Evolutionary conservation across 768 basidiomycete species (phyloP).

Genomic region (Rubroboletus satanas): DNA sequence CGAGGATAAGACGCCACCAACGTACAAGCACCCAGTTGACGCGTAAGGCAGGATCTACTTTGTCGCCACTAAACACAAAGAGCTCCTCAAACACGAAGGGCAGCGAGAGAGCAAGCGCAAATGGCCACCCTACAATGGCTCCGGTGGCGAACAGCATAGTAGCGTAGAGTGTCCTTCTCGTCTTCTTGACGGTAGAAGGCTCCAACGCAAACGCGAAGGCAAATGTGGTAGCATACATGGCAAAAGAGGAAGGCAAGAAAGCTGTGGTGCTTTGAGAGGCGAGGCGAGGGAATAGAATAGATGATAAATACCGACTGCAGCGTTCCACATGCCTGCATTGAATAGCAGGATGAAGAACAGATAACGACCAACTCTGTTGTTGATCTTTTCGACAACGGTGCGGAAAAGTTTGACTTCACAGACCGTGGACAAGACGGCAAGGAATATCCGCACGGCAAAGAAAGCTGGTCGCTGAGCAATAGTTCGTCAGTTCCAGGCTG

Average conservation of each 20-base stretch:
- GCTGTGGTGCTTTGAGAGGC: conserved; percentile 44
- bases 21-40: conserved; percentile 58
- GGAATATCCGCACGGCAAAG: conserved; percentile 79
- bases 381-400: conserved; percentile 74
- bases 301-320: conserved; percentile 60
- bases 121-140: conserved; percentile 95
- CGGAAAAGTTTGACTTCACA: conserved; percentile 84
- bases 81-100: conserved; percentile 92
- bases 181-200: conserved; percentile 51
- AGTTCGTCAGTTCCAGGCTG: conserved; percentile 12
- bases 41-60: conserved; percentile 43
- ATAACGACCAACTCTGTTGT: conserved; percentile 90
- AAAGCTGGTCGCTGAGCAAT: conserved; percentile 71
- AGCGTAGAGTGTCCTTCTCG: conserved; percentile 56
- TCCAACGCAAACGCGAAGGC: conserved; percentile 69
- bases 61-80: conserved; percentile 70
- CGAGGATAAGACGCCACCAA: conserved; percentile 52
- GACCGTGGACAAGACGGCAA: conserved; percentile 68
- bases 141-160: conserved; percentile 75
- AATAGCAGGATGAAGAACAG: conserved; percentile 80
- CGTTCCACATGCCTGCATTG: conserved; percentile 94
- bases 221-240: conserved; percentile 83
- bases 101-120: conserved; percentile 79
- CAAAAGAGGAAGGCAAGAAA: conserved; percentile 91
- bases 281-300: background rate